Evolutionary conservation across 164 flowering plant species (phyloP), one percentile per base, ranked within the genome.

Genomic region (Magnolia officinalis): DNA sequence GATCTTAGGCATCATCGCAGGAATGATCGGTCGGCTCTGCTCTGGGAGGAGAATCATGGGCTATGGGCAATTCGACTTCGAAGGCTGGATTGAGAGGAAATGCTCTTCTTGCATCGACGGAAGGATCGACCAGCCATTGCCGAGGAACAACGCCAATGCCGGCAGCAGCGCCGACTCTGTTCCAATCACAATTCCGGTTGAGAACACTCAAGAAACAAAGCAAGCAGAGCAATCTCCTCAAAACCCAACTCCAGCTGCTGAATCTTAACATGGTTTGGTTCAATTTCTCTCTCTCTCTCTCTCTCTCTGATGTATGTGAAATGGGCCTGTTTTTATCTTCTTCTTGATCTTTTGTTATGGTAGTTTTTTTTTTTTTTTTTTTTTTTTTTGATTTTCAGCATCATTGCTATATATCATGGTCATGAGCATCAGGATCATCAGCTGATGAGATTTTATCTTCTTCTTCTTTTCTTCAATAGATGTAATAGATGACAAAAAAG

Each of bases 81-180:
- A 93, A 65, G 82, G 84, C 2, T 91, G 94, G 96, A 83, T 88
- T 1, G 93, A 91, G 79, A 82, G 75, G n/a, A 91, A 89, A 76
- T 93, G 93, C 72, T 76, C 90, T 2, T 79, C 91, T 21, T 93
- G 98, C 72, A 76, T 91, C 49, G 92, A 90, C 65, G 96, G 96
- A 16, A 78, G 85, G 37, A 75, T 89, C 59, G 85, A 77, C 1
- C 78, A 67, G 6, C 83, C 76, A 45, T 80, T 72, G 13, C 74
- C 72, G 8, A 20, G 65, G 4, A 45, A 11, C 9, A 52, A 50
- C 20, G 72, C 67, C 45, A 11, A 78, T 29, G 26, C 74, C 19
- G 61, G 61, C 61, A 77, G 51, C 1, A 21, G 37, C 13, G 72
- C 65, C 3, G 80, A 74, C 37, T 70, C 80, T 10, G 75, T 73